Percentiles rank a stretch among this genome's conserved stretches.
phyloP scores from a whole-genome alignment of 768 basidiomycete species.

The Pulveroboletus sp. region DNA sequence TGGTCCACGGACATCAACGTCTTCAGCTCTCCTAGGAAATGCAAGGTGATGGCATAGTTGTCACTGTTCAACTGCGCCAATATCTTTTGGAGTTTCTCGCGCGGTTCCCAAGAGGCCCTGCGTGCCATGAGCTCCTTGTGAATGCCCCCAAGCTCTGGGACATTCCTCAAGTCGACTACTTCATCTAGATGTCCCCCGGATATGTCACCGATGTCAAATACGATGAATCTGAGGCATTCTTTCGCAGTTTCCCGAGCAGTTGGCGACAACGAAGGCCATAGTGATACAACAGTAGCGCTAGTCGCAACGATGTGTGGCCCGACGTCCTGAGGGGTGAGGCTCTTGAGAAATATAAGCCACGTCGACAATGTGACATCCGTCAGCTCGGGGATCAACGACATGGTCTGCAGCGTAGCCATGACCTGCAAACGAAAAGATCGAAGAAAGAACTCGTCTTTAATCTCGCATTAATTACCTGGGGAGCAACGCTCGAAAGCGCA shows the following conservation, averaged over 20 bases:
- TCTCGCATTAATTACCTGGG: conserved; percentile 66
- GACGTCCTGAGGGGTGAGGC: conserved; percentile 62
- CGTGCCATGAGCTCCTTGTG: conserved; percentile 39
- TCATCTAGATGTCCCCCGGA: conserved; percentile 62
- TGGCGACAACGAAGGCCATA: conserved; percentile 64
- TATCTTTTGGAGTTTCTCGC: conserved; percentile 56
- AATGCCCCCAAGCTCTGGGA: conserved; percentile 57
- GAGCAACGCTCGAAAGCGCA: conserved; percentile 69
- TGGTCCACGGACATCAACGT: conserved; percentile 51
- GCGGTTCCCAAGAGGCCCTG: conserved; percentile 48
- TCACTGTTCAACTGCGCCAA: conserved; percentile 73
- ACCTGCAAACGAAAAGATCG: conserved; percentile 48
- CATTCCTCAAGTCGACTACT: conserved; percentile 69
- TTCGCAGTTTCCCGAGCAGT: conserved; percentile 50
- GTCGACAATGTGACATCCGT: conserved; percentile 73
- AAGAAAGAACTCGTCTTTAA: conserved; percentile 2
- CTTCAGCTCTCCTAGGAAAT: conserved; percentile 74
- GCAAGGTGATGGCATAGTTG: conserved; percentile 70
- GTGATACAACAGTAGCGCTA: conserved; percentile 74
- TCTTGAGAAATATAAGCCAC: conserved; percentile 74
- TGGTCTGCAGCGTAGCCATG: conserved; percentile 93
- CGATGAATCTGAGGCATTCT: conserved; percentile 61
- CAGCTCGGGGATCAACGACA: conserved; percentile 69
- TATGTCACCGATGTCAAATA: conserved; percentile 55
- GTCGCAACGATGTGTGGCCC: conserved; percentile 84